These are phyloP conservation scores for Glomus cerebriforme DNA, from an alignment of 192 early-diverging fungal species.

Conservation along the genomic window DNA sequence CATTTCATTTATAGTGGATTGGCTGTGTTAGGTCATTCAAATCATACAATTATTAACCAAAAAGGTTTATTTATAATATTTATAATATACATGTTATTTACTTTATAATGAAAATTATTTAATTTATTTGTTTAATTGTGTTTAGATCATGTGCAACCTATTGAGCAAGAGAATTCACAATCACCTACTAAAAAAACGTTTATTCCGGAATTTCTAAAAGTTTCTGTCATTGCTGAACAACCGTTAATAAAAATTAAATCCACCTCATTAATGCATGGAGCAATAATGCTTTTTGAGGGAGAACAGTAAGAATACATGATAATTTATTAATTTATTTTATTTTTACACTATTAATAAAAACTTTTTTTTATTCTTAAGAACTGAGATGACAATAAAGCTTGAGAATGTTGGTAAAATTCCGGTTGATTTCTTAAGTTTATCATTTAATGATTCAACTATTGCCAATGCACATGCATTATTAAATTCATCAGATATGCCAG, in stretches of 20 bases:
- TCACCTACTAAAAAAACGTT: not conserved
- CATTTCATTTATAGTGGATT: conserved; percentile 12
- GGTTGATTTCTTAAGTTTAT: conserved; percentile 68
- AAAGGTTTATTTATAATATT: conserved; percentile 7
- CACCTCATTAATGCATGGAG: conserved; percentile 60
- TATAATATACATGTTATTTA: not conserved
- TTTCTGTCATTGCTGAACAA: conserved; percentile 65
- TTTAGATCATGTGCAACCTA: not conserved
- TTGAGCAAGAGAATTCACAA: not conserved
- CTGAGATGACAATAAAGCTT: conserved; percentile 60
- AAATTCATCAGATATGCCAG: conserved; percentile 50
- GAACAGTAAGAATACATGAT: conserved; percentile 58
- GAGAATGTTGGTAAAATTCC: conserved; percentile 76
- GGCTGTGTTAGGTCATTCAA: not conserved
- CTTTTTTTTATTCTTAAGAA: conserved; percentile 39
- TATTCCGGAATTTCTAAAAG: conserved; percentile 39
- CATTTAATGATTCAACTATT: conserved; percentile 57
- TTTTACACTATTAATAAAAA: not conserved
- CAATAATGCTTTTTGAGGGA: conserved; percentile 83
- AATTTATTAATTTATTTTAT: not conserved
- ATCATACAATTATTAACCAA: not conserved
- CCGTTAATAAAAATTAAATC: conserved; percentile 70
- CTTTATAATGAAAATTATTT: not conserved
- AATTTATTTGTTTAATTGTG: not conserved
- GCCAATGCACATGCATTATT: conserved; percentile 27